Evolutionary conservation across 768 basidiomycete species (phyloP), one percentile per base, ranked within the genome.

Genomic region (Trichaptum fuscoviolaceum): DNA sequence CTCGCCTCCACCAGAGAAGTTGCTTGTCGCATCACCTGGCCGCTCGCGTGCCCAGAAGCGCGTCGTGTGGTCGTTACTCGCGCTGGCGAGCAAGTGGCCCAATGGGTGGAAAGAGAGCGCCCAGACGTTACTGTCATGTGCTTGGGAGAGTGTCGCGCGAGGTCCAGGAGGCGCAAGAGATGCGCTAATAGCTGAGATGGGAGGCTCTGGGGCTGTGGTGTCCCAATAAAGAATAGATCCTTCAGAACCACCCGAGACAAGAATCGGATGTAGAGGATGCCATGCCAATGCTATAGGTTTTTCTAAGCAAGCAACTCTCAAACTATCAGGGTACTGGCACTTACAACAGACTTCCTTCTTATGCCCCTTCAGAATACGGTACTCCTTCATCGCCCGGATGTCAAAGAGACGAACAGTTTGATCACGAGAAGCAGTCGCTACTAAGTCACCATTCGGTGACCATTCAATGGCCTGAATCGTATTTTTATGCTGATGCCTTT

Each of bases 81-180:
- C 97, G 68, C 87, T 90, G 68, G 90, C 95, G 71, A 99, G 88
- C 71, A 99, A 84, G 77, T 99, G 96, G 0, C 97, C 96, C 18
- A 99, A 86, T 0, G 96, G 96, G 77, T 99, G 96, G 84, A 88
- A 99, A 3, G 94, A 87, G 69, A 99, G 85, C 0, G 93, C 88
- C 93, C 96, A 99, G 68, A 99, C 93, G 76, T 96, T 95, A 34
- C 93, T 94, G 80, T 99, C 97, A 82, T 99, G 97, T 9, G 97
- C 97, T 74, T 94, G 91, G n/a, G 91, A 89, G 71, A 99, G 87
- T 17, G 87, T 90, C 6, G 93, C 91, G 63, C 92, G 89, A 0
- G 95, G 92, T 2, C 80, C 76, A 34, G 85, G 77, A 25, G 82
- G 70, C 34, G 81, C 75, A 64, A 81, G 80, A 4, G 79, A 69